A percentile compares a stretch with the other conserved stretches of the same genome.
phyloP scores from a whole-genome alignment of 2,329 filamentous ascomycete species.

The Orbilia quercus region DNA sequence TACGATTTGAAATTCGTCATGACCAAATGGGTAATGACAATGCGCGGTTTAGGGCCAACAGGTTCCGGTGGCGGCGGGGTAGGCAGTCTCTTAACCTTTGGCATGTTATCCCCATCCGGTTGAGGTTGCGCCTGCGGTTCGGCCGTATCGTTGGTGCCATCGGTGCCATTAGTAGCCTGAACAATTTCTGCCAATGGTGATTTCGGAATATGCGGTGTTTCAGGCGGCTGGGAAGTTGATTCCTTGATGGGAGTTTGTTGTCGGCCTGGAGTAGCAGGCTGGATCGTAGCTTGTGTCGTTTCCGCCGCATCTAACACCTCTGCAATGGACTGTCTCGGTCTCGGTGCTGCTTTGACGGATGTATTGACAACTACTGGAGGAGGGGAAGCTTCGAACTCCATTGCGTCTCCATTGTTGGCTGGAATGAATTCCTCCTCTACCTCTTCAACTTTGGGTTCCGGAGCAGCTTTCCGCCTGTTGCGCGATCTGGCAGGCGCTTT shows the following conservation, averaged over 20 bases:
- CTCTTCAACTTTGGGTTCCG: slow-evolving; percentile 52
- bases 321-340: slow-evolving; percentile 34
- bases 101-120: slow-evolving; percentile 13
- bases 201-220: slow-evolving; percentile 31
- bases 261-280: slow-evolving; percentile 23
- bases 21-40: slow-evolving; percentile 91
- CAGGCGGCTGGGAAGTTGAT: slow-evolving; percentile 29
- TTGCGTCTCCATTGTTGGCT: slow-evolving; percentile 29
- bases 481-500: slow-evolving; percentile 51
- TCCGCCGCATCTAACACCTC: slow-evolving; percentile 5
- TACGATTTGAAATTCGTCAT: slow-evolving; percentile 99
- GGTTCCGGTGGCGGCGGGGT: slow-evolving; percentile 51
- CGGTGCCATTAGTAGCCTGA: slow-evolving; percentile 19
- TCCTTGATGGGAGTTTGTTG: slow-evolving; percentile 44
- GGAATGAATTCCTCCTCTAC: slow-evolving; percentile 30
- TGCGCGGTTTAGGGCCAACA: slow-evolving; percentile 80
- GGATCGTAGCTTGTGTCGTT: slow-evolving; percentile 8
- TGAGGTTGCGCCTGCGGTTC: slow-evolving; percentile 8
- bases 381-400: slow-evolving; percentile 46
- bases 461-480: slow-evolving; percentile 45
- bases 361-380: slow-evolving; percentile 28
- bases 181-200: slow-evolving; percentile 28
- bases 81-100: slow-evolving; percentile 26
- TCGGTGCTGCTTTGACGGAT: slow-evolving; percentile 30
- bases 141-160: neutral